Base-by-base conservation (phyloP, 176 grass and related monocot species). In the Areca catechu region DNA sequence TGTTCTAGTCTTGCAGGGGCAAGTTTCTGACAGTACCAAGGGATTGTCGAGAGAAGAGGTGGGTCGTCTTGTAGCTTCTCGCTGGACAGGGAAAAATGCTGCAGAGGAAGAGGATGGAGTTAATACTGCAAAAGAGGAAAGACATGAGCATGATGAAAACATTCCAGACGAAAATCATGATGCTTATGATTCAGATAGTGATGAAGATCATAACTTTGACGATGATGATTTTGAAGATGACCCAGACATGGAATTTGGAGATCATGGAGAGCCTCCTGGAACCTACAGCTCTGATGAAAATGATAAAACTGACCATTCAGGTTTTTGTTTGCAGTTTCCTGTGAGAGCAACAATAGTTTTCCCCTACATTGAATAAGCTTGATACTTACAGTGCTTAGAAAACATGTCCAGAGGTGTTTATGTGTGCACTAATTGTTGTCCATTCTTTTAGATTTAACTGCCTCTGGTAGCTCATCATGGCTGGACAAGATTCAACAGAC, bases 31-130 rank as follows among this genome's bases (percentile, higher is more conserved):
- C 47, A 66, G 53, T 57, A 66, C 80, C 50, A 81, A 85, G 51
- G 83, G 69, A 47, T 87, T 98, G 66, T 98, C 93, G 57, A 88
- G 69, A 71, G 93, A 83, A 77, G 93, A 98, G 49, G 71, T 98
- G 23, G 93, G 93, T 71, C 80, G 93, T 25, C 68, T 85, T 19
- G 84, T 98, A 62, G 93, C 93, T 76, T 98, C 93, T 66, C 81
- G 93, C 48, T 98, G 93, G 93, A 98, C 93, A 49, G 84, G 93
- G n/a, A 79, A 90, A 76, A 16, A 17, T 17, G 4, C 50, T 62
- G 49, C 58, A 53, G 18, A 28, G 29, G 76, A 75, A 49, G 71
- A 64, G 67, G 64, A 80, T 62, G 86, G 84, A 20, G 56, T 49
- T 29, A 59, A 75, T 57, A 74, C 62, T 15, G 43, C 74, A 54